Percentiles rank a stretch among this genome's conserved stretches.
phyloP scores from a whole-genome alignment of 495 filamentous ascomycete genomes.

The Cladorrhinum samala region DNA sequence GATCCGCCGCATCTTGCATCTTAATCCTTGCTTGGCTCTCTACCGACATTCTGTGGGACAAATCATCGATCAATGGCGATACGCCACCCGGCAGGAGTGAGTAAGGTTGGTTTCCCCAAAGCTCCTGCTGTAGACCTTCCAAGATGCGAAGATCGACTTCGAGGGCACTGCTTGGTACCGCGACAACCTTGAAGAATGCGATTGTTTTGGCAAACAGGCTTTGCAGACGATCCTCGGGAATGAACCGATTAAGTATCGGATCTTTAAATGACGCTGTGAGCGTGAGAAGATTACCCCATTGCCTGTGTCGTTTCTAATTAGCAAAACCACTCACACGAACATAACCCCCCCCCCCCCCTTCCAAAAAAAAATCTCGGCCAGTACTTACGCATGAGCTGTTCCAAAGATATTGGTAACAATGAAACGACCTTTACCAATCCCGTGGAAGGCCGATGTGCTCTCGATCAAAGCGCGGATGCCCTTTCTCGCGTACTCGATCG shows the following conservation, averaged over 20 bases:
- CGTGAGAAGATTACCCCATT: slow-evolving; percentile 94
- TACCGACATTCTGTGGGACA: too few relatives aligned
- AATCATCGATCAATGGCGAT: neutral
- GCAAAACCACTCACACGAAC: neutral
- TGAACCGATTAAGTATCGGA: slow-evolving; percentile 45
- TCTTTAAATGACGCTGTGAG: slow-evolving; percentile 70
- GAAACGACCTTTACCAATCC: slow-evolving; percentile 55
- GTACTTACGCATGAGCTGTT: slow-evolving; percentile 87
- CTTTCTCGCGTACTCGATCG: slow-evolving; percentile 43
- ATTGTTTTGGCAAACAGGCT: slow-evolving; percentile 60
- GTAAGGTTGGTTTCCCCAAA: slow-evolving; percentile 20
- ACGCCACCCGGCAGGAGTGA: neutral
- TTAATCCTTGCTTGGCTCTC: neutral
- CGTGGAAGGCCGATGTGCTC: slow-evolving; percentile 84
- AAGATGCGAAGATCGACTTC: slow-evolving; percentile 62
- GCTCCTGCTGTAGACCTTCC: slow-evolving; percentile 51
- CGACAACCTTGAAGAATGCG: slow-evolving; percentile 55
- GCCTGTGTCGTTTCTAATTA: slow-evolving; percentile 44
- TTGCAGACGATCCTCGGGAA: slow-evolving; percentile 46
- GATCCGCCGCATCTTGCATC: neutral
- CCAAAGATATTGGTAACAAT: slow-evolving; percentile 93
- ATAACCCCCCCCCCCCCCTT: too few relatives aligned
- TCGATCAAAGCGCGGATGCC: slow-evolving; percentile 70
- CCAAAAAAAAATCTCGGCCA: slow-evolving; percentile 13
- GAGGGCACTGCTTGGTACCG: slow-evolving; percentile 61